phyloP scores from a whole-genome alignment of 306 rosid genomes.

The Trifolium pratense region DNA sequence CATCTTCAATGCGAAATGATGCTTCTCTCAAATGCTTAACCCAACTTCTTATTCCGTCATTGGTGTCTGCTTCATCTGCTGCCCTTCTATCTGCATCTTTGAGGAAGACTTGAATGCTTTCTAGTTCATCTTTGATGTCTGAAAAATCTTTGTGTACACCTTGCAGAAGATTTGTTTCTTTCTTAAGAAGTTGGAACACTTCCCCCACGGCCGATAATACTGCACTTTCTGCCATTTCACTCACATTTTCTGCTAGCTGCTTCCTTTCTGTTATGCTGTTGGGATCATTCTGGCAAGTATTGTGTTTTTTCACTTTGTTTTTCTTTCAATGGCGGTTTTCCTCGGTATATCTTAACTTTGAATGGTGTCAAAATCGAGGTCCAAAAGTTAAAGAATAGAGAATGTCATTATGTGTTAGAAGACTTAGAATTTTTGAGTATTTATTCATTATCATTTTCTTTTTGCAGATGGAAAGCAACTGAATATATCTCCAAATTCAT shows the following conservation, averaged over 20 bases:
- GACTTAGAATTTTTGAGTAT: not conserved
- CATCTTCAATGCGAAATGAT: not conserved
- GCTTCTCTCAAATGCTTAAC: not conserved
- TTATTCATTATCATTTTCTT: not conserved
- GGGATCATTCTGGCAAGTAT: no score
- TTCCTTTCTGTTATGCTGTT: no score
- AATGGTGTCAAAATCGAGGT: not conserved
- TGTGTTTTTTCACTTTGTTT: not conserved
- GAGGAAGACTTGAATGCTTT: no score
- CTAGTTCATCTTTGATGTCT: not conserved
- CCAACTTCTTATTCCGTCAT: no score
- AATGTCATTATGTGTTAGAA: no score
- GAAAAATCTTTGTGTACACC: not conserved
- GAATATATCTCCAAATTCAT: no score
- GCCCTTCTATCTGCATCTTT: conserved; percentile 8
- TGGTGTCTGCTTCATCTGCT: not conserved
- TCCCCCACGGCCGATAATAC: not conserved
- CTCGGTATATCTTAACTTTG: no score
- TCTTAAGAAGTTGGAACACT: not conserved
- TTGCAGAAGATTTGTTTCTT: not conserved
- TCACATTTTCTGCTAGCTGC: not conserved
- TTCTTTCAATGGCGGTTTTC: no score
- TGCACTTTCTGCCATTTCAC: not conserved
- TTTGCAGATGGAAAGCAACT: not conserved
- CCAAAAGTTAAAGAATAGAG: not conserved